Evolutionary conservation across 1,139 yeast genomes (phyloP).

Genomic region (Eremothecium gossypii): DNA sequence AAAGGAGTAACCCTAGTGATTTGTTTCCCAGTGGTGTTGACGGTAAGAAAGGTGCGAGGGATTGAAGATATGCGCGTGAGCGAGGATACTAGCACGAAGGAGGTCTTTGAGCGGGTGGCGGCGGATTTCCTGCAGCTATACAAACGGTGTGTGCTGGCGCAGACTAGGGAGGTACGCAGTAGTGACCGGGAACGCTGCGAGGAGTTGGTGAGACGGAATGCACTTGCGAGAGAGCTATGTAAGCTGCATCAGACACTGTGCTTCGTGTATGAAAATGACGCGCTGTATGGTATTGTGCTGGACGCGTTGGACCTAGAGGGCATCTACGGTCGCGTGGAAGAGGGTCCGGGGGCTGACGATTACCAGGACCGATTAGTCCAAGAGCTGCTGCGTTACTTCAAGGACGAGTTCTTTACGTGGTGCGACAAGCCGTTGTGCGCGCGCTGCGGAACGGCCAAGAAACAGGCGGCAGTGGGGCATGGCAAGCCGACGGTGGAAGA

Average conservation of each 20-base stretch:
- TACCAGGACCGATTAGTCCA: conserved; percentile 64
- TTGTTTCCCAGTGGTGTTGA: too few species aligned
- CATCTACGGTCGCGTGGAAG: conserved; percentile 34
- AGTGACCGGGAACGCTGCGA: conserved; percentile 18
- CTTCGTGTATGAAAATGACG: conserved; percentile 23
- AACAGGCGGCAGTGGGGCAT: conserved; percentile 30
- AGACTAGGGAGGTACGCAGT: neutral
- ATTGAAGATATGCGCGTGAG: too few species aligned
- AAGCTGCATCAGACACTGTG: conserved; percentile 18
- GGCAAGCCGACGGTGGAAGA: conserved; percentile 37
- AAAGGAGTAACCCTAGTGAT: too few species aligned
- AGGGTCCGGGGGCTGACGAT: conserved; percentile 30
- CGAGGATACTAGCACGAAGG: too few species aligned
- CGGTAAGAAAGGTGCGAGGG: too few species aligned
- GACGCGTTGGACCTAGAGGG: conserved; percentile 31
- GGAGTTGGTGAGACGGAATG: conserved; percentile 12
- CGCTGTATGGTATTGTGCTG: conserved; percentile 30
- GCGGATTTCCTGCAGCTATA: too few species aligned
- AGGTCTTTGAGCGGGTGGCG: too few species aligned
- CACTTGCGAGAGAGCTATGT: conserved; percentile 20
- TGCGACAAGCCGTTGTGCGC: conserved; percentile 61
- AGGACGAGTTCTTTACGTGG: conserved; percentile 76
- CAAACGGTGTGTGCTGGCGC: too few species aligned
- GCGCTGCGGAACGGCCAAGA: conserved; percentile 37
- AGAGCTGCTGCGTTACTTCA: conserved; percentile 67